Conservation (phyloP, 2,329 filamentous ascomycete genomes). For the Monosporascus ibericus region DNA sequence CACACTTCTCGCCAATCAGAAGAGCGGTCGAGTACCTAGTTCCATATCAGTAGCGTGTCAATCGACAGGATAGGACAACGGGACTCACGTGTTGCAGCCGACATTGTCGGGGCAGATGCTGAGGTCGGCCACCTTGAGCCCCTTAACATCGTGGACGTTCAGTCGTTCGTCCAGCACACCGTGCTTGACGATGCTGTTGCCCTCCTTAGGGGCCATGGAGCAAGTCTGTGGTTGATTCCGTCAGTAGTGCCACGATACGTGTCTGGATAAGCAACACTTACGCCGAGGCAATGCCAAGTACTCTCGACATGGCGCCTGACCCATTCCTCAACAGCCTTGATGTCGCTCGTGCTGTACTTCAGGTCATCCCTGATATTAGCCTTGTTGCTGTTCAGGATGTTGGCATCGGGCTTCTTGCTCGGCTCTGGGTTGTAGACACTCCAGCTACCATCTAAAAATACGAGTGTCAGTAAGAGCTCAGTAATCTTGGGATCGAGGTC, state of each 20-base stretch:
- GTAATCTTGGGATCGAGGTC: too few relatives aligned
- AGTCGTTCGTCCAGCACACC: conserved; percentile 72
- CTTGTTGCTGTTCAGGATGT: conserved; percentile 56
- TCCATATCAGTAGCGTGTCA: neutral
- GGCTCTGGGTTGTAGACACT: conserved; percentile 50
- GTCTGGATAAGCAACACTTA: conserved; percentile 22
- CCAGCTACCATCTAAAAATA: conserved; percentile 56
- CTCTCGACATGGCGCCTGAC: conserved; percentile 69
- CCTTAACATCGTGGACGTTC: conserved; percentile 71
- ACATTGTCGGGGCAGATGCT: conserved; percentile 76
- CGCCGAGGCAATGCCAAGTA: conserved; percentile 61
- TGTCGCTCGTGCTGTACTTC: conserved; percentile 58
- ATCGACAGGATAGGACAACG: conserved; percentile 12
- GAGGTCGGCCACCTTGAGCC: conserved; percentile 70
- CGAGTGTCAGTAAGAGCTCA: too few relatives aligned
- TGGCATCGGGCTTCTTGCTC: conserved; percentile 40
- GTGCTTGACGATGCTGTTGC: conserved; percentile 75
- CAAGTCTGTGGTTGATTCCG: conserved; percentile 44
- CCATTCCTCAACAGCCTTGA: conserved; percentile 62
- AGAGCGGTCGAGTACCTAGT: conserved; percentile 60
- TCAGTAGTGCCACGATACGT: neutral
- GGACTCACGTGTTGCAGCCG: conserved; percentile 57
- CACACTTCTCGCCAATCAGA: conserved; percentile 70
- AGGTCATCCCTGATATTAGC: conserved; percentile 57
- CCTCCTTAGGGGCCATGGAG: conserved; percentile 70